These are phyloP conservation scores for Juncus inflexus DNA, from an alignment of 176 grass and related monocot genomes.

Conservation along the genomic window DNA sequence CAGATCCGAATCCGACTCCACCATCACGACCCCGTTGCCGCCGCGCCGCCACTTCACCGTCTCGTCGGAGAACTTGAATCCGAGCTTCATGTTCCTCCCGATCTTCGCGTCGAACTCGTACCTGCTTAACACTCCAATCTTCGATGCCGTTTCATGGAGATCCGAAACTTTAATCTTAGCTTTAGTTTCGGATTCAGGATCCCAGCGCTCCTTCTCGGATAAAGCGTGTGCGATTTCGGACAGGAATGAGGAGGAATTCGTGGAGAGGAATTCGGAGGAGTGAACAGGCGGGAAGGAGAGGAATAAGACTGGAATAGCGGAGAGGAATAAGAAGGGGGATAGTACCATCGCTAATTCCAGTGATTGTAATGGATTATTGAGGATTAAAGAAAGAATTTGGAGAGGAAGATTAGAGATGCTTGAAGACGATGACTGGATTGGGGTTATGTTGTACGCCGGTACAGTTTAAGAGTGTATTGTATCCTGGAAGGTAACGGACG, in stretches of 20 bases:
- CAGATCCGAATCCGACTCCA: slow-evolving; percentile 56
- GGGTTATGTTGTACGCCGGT: slow-evolving; percentile 5
- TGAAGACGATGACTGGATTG: slow-evolving; percentile 1
- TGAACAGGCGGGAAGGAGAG: slow-evolving; percentile 5
- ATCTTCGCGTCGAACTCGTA: slow-evolving; percentile 62
- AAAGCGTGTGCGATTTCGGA: slow-evolving; percentile 56
- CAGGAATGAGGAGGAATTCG: slow-evolving; percentile 46
- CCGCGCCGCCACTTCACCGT: slow-evolving; percentile 41
- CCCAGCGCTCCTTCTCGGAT: slow-evolving; percentile 65
- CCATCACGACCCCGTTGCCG: slow-evolving; percentile 27
- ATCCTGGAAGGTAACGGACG: not conserved
- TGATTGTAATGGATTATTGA: not conserved
- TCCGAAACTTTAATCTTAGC: slow-evolving; percentile 36
- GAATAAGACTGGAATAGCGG: slow-evolving; percentile 11
- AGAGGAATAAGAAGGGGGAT: slow-evolving; percentile 22
- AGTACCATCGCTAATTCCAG: slow-evolving; percentile 16
- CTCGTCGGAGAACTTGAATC: slow-evolving; percentile 45
- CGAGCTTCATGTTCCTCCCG: slow-evolving; percentile 22
- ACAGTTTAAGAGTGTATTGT: slow-evolving; percentile 1
- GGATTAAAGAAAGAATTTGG: slow-evolving; percentile 6
- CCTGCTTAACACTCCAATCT: slow-evolving; percentile 39
- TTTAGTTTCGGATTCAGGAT: slow-evolving; percentile 43
- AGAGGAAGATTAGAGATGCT: not conserved
- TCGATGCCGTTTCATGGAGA: slow-evolving; percentile 37
- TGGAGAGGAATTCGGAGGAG: slow-evolving; percentile 24